A percentile compares a stretch with the other conserved stretches of the same genome.
Evolutionary conservation across 352 stramenopile genomes (phyloP).

Genomic region (Elongisporangium anandrum): DNA sequence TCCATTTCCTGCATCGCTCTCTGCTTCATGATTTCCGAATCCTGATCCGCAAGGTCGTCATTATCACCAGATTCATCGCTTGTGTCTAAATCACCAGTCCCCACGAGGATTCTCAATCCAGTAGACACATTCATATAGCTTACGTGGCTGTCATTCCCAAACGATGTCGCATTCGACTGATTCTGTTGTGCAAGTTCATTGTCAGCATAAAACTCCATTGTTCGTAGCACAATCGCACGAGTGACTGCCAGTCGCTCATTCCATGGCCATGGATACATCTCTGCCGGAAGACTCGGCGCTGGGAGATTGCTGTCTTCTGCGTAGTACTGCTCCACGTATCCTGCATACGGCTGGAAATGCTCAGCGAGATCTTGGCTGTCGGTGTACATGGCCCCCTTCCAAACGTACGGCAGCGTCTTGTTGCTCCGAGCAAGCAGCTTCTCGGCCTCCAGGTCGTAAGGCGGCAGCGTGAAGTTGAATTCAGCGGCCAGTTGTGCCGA

Average conservation of each 20-base stretch:
- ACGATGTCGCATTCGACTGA: neutral
- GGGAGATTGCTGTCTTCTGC: slow-evolving; percentile 25
- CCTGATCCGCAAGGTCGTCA: neutral
- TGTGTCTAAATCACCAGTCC: neutral
- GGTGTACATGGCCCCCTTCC: slow-evolving; percentile 17
- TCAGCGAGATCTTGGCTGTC: slow-evolving; percentile 1
- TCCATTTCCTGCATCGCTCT: slow-evolving; percentile 25
- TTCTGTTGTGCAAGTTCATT: slow-evolving; percentile 4
- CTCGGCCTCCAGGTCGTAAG: slow-evolving; percentile 14
- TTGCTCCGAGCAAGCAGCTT: slow-evolving; percentile 15
- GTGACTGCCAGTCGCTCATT: slow-evolving; percentile 17
- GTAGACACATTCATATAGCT: slow-evolving; percentile 1
- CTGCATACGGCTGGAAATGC: slow-evolving; percentile 37
- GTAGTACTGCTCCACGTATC: slow-evolving; percentile 48
- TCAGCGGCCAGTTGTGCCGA: slow-evolving; percentile 28
- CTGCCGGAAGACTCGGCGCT: slow-evolving; percentile 24
- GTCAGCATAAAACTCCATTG: slow-evolving; percentile 15
- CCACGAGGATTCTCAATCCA: neutral
- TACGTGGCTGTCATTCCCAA: slow-evolving; percentile 1
- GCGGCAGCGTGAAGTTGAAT: slow-evolving; percentile 27
- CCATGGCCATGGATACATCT: slow-evolving; percentile 50
- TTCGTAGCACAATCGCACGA: slow-evolving; percentile 17
- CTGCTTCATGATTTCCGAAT: slow-evolving; percentile 9
- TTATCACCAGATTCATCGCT: slow-evolving; percentile 1
- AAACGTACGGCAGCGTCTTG: slow-evolving; percentile 20